A percentile compares a stretch with the other conserved stretches of the same genome.
These are phyloP conservation scores for Chlamydomonas reinhardtii DNA, from an alignment of 163 green algal genomes.

Conservation along the genomic window DNA sequence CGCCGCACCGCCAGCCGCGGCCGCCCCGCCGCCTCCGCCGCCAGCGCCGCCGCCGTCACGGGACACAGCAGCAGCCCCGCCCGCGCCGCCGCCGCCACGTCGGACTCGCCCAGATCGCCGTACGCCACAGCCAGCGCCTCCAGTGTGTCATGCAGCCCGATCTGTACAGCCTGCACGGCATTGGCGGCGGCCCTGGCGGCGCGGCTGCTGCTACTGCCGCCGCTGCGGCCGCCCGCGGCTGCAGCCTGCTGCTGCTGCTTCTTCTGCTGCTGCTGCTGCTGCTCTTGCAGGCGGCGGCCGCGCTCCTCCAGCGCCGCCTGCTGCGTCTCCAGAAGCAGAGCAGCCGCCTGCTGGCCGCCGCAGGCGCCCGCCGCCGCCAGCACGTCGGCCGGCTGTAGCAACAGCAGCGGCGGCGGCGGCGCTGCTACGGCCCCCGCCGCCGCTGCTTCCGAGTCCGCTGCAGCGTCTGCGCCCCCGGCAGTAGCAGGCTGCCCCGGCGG, in stretches of 20 bases:
- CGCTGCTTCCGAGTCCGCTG: not conserved
- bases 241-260: not conserved
- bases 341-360: slow-evolving; percentile 6
- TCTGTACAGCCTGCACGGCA: too few species aligned
- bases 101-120: slow-evolving; percentile 31
- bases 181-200: too few species aligned
- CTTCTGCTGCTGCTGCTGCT: not conserved
- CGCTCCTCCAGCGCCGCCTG: not conserved
- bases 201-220: too few species aligned
- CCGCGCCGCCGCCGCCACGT: slow-evolving; percentile 16
- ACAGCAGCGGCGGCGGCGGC: not conserved
- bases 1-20: slow-evolving; percentile 38
- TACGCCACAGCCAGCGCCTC: slow-evolving; percentile 32
- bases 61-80: slow-evolving; percentile 28
- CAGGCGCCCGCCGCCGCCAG: slow-evolving; percentile 15
- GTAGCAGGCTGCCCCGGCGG: not conserved
- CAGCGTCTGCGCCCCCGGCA: not conserved
- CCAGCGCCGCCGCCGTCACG: not conserved
- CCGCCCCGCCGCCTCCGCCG: slow-evolving; percentile 41
- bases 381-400: slow-evolving; percentile 21
- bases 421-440: not conserved
- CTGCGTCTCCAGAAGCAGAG: slow-evolving; percentile 28
- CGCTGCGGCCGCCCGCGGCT: not conserved
- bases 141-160: slow-evolving; percentile 4
- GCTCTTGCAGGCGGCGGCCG: not conserved